Evolutionary conservation across 768 basidiomycete species (phyloP).

Genomic region (Clavaria fumosa): DNA sequence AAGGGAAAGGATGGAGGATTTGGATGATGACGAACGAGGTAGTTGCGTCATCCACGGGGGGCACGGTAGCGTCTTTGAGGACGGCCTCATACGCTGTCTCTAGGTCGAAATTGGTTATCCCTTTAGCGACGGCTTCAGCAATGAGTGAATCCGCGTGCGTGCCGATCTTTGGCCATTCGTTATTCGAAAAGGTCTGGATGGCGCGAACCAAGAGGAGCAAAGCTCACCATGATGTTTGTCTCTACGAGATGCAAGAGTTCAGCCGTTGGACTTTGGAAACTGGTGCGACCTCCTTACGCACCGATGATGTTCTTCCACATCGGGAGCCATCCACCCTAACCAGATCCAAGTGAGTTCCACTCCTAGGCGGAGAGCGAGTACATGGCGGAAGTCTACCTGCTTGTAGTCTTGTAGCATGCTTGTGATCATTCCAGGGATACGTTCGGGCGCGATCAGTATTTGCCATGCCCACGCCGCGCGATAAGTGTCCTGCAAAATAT

Average conservation of each 20-base stretch:
- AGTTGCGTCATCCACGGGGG: slow-evolving; percentile 39
- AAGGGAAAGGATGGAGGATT: slow-evolving; percentile 4
- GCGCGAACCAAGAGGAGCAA: neutral
- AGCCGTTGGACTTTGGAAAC: neutral
- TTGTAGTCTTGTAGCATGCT: slow-evolving; percentile 72
- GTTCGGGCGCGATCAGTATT: slow-evolving; percentile 61
- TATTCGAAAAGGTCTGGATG: neutral
- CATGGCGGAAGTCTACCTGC: slow-evolving; percentile 25
- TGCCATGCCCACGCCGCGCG: slow-evolving; percentile 71
- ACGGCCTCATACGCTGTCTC: slow-evolving; percentile 60
- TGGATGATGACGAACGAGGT: slow-evolving; percentile 25
- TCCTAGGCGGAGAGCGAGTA: slow-evolving; percentile 8
- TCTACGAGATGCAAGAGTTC: slow-evolving; percentile 20
- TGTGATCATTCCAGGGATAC: slow-evolving; percentile 57
- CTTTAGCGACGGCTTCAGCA: slow-evolving; percentile 56
- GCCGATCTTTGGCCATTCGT: slow-evolving; percentile 31
- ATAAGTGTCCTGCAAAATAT: slow-evolving; percentile 44
- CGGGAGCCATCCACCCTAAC: slow-evolving; percentile 63
- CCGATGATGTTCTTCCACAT: slow-evolving; percentile 85
- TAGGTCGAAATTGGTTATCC: slow-evolving; percentile 44
- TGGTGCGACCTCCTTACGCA: slow-evolving; percentile 12
- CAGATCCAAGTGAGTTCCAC: neutral
- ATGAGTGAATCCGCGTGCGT: slow-evolving; percentile 72
- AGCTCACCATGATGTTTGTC: slow-evolving; percentile 66
- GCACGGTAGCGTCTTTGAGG: slow-evolving; percentile 53